These are phyloP conservation scores for Trypanosoma lewisi DNA, from an alignment of 208 protist species.

Conservation along the genomic window DNA sequence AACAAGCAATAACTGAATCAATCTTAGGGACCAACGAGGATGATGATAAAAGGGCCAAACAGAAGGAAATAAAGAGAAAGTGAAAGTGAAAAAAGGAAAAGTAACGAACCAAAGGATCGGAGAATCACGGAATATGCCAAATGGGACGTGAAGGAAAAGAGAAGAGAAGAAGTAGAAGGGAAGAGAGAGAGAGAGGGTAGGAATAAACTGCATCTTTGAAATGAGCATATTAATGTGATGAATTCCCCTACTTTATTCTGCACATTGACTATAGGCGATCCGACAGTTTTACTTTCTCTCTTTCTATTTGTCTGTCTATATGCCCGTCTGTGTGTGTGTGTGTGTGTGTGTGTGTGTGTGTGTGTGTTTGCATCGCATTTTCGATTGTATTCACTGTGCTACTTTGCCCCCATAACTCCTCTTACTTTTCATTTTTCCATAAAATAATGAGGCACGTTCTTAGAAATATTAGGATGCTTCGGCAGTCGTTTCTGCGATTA, in stretches of 20 bases:
- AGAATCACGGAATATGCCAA: too few relatives aligned
- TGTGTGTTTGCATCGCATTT: too few relatives aligned
- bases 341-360: too few relatives aligned
- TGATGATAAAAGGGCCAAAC: neutral
- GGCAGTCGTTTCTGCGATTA: slow-evolving; percentile 7
- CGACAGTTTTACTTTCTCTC: too few relatives aligned
- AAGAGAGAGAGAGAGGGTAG: neutral
- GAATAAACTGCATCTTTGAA: too few relatives aligned
- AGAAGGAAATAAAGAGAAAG: slow-evolving; percentile 1
- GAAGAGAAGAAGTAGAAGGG: neutral
- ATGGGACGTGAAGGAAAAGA: neutral
- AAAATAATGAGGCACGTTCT: neutral
- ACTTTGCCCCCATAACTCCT: too few relatives aligned
- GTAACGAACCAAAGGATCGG: slow-evolving; percentile 12
- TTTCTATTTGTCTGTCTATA: too few relatives aligned
- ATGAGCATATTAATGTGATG: too few relatives aligned
- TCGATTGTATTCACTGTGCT: too few relatives aligned
- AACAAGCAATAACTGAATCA: slow-evolving; percentile 14
- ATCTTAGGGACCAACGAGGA: neutral
- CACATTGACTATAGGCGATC: slow-evolving; percentile 3
- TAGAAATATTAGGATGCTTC: slow-evolving; percentile 9
- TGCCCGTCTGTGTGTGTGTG: too few relatives aligned
- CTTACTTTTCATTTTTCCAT: too few relatives aligned
- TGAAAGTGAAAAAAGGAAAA: neutral
- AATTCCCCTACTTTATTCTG: too few relatives aligned